Evolutionary conservation across 352 stramenopile genomes (phyloP).

Genomic region (Phytophthora agathidicida): DNA sequence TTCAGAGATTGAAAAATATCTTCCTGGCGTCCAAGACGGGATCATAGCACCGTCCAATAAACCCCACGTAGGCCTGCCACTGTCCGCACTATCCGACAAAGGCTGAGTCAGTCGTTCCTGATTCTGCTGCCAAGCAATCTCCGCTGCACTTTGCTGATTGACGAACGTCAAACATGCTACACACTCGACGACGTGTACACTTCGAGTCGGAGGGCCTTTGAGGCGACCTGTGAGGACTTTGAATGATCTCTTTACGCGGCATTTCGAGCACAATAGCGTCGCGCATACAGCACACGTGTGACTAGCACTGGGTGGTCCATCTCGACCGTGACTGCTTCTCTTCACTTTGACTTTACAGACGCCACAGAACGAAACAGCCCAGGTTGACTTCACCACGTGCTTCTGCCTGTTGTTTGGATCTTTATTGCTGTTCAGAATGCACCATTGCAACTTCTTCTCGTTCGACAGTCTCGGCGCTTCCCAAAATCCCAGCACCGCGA

Average conservation of each 20-base stretch:
- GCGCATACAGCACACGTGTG: conserved; percentile 13
- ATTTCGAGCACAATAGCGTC: conserved; percentile 10
- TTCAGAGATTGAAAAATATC: conserved; percentile 17
- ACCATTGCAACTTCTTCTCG: conserved; percentile 26
- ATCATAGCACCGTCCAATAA: conserved; percentile 4
- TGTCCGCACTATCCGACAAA: conserved; percentile 5
- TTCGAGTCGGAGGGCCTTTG: conserved; percentile 9
- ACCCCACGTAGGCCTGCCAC: conserved; percentile 12
- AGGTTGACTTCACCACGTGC: conserved; percentile 3
- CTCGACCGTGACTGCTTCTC: neutral
- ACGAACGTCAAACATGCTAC: conserved; percentile 3
- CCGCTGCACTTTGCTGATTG: neutral
- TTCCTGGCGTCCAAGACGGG: conserved; percentile 9
- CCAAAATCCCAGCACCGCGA: conserved; percentile 17
- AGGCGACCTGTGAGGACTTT: conserved; percentile 14
- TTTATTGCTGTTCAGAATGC: conserved; percentile 12
- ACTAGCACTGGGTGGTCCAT: neutral
- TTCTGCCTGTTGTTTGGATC: neutral
- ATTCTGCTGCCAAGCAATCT: conserved; percentile 17
- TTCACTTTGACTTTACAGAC: conserved; percentile 13
- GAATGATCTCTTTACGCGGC: conserved; percentile 11
- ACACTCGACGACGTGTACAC: conserved; percentile 16
- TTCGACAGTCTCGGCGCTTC: conserved; percentile 10
- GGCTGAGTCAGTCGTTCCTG: conserved; percentile 6
- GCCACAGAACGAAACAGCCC: conserved; percentile 9